Evolutionary conservation across 441 rosid species (phyloP).

Genomic region (Syzygium syzygioides): DNA sequence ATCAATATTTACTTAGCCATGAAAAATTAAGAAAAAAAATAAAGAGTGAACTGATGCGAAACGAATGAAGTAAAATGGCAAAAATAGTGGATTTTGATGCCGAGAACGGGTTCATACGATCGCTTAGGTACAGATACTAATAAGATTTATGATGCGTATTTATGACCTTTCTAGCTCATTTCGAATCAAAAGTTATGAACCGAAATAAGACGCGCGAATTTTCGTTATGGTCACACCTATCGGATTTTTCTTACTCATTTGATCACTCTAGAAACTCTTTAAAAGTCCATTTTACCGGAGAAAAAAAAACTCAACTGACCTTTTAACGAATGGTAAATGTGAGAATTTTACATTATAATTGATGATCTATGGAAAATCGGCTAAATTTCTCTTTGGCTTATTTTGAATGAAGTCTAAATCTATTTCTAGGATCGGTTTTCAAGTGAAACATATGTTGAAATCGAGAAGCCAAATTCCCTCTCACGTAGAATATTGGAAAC

Average conservation of each 20-base stretch:
- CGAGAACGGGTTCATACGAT: not conserved
- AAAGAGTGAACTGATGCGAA: not conserved
- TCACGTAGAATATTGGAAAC: not conserved
- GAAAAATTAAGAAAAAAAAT: not conserved
- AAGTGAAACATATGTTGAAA: not conserved
- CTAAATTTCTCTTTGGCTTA: not conserved
- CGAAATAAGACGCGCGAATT: fast-evolving
- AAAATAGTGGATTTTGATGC: not conserved
- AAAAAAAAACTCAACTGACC: fast-evolving
- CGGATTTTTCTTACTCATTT: not conserved
- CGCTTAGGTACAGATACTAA: not conserved
- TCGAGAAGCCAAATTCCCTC: not conserved
- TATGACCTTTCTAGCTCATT: not conserved
- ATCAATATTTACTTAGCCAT: not conserved
- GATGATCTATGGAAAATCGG: not conserved
- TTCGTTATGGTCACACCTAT: not conserved
- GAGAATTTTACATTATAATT: not conserved
- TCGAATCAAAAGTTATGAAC: fast-evolving
- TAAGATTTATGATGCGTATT: not conserved
- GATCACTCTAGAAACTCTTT: not conserved
- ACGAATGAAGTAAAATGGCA: not conserved
- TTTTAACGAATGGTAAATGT: not conserved
- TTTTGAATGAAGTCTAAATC: too few relatives aligned
- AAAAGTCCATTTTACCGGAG: fast-evolving
- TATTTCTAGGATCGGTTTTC: not conserved